These are phyloP conservation scores for Colletotrichum acutatum DNA, from an alignment of 2,329 filamentous ascomycete genomes.

Conservation along the genomic window DNA sequence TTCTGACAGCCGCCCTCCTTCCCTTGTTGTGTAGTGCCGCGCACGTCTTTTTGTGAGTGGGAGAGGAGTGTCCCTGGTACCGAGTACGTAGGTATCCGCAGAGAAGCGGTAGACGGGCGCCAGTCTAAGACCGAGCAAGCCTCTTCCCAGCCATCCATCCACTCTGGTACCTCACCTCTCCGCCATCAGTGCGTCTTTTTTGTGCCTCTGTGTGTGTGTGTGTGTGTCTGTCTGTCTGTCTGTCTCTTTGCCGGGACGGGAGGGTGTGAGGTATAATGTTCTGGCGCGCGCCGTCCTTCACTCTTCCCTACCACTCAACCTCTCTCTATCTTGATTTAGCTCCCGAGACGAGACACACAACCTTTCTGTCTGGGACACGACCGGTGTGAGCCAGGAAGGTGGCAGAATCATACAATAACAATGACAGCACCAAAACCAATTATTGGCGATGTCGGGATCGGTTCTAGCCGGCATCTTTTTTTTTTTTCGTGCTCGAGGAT, in stretches of 20 bases:
- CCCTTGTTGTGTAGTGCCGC: constrained; percentile 2
- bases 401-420: constrained; percentile 16
- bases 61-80: background rate
- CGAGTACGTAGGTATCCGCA: background rate
- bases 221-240: no score
- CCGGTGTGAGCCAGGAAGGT: constrained; percentile 28
- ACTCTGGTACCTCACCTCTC: background rate
- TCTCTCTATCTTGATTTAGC: constrained; percentile 27
- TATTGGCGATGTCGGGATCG: constrained; percentile 19
- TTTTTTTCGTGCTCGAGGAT: background rate
- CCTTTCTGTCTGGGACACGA: constrained; percentile 34
- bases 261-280: constrained; percentile 10
- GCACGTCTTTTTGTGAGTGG: constrained; percentile 12
- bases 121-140: background rate
- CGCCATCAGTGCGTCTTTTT: constrained; percentile 10
- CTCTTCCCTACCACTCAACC: background rate
- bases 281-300: background rate
- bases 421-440: constrained; percentile 15
- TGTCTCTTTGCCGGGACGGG: background rate
- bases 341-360: constrained; percentile 32
- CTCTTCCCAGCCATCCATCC: no score
- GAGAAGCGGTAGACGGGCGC: constrained; percentile 6
- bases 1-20: constrained; percentile 33
- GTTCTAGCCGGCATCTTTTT: constrained; percentile 2
- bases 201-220: background rate